These are phyloP conservation scores for Lentinula boryana DNA, from an alignment of 768 basidiomycete genomes.

Conservation along the genomic window DNA sequence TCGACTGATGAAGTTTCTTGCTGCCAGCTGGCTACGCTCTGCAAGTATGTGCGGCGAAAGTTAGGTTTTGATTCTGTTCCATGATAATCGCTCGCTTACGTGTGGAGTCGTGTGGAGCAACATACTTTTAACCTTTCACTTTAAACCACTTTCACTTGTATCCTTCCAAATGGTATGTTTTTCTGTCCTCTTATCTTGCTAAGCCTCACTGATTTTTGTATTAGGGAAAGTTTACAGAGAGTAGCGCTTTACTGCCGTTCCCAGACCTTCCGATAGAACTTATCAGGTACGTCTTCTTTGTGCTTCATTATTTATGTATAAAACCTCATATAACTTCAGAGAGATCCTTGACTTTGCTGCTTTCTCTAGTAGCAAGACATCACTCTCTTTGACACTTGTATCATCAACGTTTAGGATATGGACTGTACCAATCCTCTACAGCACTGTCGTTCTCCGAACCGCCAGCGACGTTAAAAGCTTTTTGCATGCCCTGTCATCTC, in stretches of 20 bases:
- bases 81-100: constrained; percentile 6
- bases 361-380: constrained; percentile 16
- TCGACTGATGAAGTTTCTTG: not conserved
- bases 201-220: constrained; percentile 12
- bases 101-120: constrained; percentile 17
- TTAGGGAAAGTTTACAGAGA: constrained; percentile 36
- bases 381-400: constrained; percentile 27
- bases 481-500: constrained; percentile 16
- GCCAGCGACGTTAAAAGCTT: constrained; percentile 23
- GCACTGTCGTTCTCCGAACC: constrained; percentile 28
- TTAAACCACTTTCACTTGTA: not conserved
- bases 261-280: constrained; percentile 25
- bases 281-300: constrained; percentile 12
- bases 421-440: constrained; percentile 28
- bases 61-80: not conserved
- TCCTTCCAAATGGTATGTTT: not conserved
- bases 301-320: not conserved
- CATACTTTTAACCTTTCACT: constrained; percentile 27
- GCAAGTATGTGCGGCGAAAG: not conserved
- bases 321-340: not conserved
- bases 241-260: constrained; percentile 6
- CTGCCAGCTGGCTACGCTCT: not conserved
- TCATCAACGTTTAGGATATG: constrained; percentile 24
- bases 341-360: constrained; percentile 31
- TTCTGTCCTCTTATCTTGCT: not conserved